Base-by-base conservation (phyloP, 2,329 filamentous ascomycete species). In the Trichophyton rubrum region DNA sequence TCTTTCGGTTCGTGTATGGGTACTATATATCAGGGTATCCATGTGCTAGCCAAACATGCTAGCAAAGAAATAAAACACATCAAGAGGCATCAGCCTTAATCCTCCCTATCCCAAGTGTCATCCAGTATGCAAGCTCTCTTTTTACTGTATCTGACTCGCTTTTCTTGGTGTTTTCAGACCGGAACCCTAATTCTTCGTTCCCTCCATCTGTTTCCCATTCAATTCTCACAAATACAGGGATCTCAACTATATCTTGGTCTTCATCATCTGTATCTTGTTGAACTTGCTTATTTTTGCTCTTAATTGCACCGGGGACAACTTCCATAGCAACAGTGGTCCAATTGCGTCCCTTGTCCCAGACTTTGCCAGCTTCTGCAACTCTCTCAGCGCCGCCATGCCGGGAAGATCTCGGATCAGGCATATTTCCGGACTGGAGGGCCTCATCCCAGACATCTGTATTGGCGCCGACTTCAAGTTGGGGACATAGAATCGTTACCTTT, bases 381-480 rank as follows among this genome's bases (percentile, higher is more conserved):
- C 77, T 79, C 45, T 75, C 73, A 67, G 64, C 69, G 70, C 73
- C 69, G 70, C 73, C 73, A 13, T 74, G 69, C 33, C 71, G 72
- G 3, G 72, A 71, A 22, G 76, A 68, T 75, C 77, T 67, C 70
- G 70, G 67, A 68, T 75, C 70, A 68, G 72, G 70, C 71, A 71
- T 70, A 74, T 66, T 69, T 64, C 63, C 59, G 45, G 80, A 83
- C 70, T 85, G 84, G 9, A 96, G 79, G 0, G 91, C 92, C 70
- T 97, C 93, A 67, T 97, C 92, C 87, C 88, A 88, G 73, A 95
- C 83, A 67, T 91, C 88, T n/a, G 89, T 93, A 72, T 96, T 96
- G 62, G 92, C 89, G 64, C 91, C 92, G 51, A 99, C 86, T 56
- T 93, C 89, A 72, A 99, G 97, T 67, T 95, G 85, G 0, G 93